Evolutionary conservation across 768 basidiomycete species (phyloP).

Genomic region (Xerocomus spinulosus): DNA sequence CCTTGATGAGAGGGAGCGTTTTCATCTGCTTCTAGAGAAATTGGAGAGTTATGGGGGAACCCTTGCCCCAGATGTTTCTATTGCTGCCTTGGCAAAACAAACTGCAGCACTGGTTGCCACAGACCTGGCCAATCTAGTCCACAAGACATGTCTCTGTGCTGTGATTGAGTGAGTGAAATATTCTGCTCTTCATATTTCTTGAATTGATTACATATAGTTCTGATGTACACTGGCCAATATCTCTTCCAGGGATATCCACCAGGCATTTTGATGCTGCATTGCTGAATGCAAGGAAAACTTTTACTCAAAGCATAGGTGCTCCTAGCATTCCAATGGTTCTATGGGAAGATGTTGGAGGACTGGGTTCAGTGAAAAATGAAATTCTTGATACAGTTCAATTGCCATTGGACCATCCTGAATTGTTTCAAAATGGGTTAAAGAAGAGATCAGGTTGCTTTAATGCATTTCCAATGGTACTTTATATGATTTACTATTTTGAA

Average conservation of each 20-base stretch:
- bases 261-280: conserved; percentile 74
- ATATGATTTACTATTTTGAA: background rate
- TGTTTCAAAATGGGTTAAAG: conserved; percentile 88
- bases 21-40: conserved; percentile 47
- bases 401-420: conserved; percentile 83
- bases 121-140: conserved; percentile 71
- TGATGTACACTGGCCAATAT: background rate
- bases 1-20: conserved; percentile 72
- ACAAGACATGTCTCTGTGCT: conserved; percentile 52
- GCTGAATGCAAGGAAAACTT: conserved; percentile 64
- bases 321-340: conserved; percentile 93
- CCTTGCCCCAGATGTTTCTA: conserved; percentile 73
- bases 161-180: conserved; percentile 13
- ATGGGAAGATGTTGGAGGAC: conserved; percentile 97
- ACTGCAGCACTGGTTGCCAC: conserved; percentile 86
- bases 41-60: conserved; percentile 35
- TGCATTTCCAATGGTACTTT: background rate
- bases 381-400: conserved; percentile 95
- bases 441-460: conserved; percentile 76
- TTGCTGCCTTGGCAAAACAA: conserved; percentile 70
- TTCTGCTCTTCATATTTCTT: background rate
- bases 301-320: conserved; percentile 92
- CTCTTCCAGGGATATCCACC: conserved; percentile 26
- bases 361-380: conserved; percentile 81
- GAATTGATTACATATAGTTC: conserved; percentile 2